Evolutionary conservation across 129 eudicot species (phyloP).

Genomic region (Escallonia herrerae): DNA sequence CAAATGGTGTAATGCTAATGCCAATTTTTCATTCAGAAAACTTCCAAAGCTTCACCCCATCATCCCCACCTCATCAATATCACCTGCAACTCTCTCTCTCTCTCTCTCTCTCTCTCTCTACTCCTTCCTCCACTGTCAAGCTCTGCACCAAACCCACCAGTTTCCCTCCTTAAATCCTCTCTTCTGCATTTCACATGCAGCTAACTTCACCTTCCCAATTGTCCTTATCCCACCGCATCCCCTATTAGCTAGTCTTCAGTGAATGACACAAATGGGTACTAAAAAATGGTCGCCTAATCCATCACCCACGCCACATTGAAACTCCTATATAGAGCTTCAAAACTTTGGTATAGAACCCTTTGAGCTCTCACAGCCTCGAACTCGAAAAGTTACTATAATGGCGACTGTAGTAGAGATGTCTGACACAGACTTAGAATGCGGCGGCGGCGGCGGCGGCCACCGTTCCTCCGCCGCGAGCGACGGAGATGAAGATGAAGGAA

Average conservation of each 20-base stretch:
- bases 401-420: constrained; percentile 25
- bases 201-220: background rate
- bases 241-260: background rate
- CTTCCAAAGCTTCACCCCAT: too few species aligned
- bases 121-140: background rate
- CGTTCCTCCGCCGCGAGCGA: constrained; percentile 13
- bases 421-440: constrained; percentile 49
- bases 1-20: too few species aligned
- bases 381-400: constrained; percentile 4
- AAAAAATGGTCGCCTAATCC: constrained; percentile 31
- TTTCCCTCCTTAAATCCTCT: background rate
- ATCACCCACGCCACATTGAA: constrained; percentile 5
- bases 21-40: too few species aligned
- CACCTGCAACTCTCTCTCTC: background rate
- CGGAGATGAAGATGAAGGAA: constrained; percentile 22
- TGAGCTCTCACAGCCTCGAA: background rate
- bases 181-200: background rate
- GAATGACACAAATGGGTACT: constrained; percentile 1
- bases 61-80: too few species aligned
- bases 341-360: background rate
- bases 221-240: too few species aligned
- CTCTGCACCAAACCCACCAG: background rate
- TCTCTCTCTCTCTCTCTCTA: too few species aligned
- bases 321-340: background rate
- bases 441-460: constrained; percentile 23